These are phyloP conservation scores for Fusarium devonianum DNA, from an alignment of 2,329 filamentous ascomycete genomes.

Conservation along the genomic window DNA sequence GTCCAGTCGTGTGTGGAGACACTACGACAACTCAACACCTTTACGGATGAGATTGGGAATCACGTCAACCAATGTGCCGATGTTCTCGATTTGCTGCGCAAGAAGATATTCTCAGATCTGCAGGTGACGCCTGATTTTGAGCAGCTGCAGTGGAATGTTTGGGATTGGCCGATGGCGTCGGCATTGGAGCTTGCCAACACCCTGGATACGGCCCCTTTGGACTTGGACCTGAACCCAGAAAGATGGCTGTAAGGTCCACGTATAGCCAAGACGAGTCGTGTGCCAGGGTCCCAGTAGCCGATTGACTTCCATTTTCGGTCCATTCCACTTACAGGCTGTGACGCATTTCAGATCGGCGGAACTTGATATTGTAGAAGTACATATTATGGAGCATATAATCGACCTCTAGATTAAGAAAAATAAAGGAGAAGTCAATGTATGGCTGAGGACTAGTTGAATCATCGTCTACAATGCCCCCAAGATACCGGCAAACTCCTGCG, in stretches of 20 bases:
- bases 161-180: constrained; percentile 41
- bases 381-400: too few species aligned
- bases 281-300: too few species aligned
- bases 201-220: constrained; percentile 34
- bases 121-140: constrained; percentile 15
- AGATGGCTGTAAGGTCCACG: constrained; percentile 2
- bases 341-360: too few species aligned
- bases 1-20: constrained; percentile 25
- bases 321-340: too few species aligned
- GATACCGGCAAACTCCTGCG: constrained; percentile 18
- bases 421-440: constrained; percentile 15
- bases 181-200: constrained; percentile 38
- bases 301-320: too few species aligned
- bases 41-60: constrained; percentile 20
- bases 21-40: constrained; percentile 10
- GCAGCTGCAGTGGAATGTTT: constrained; percentile 39
- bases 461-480: constrained; percentile 20
- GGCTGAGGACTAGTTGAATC: constrained; percentile 7
- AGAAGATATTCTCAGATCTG: constrained; percentile 29
- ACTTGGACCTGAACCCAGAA: constrained; percentile 16
- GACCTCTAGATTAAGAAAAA: constrained; percentile 7
- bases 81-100: constrained; percentile 29
- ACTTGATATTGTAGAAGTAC: too few species aligned
- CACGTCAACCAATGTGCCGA: constrained; percentile 31
- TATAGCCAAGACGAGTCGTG: too few species aligned